These are phyloP conservation scores for Ambrosiella xylebori DNA, from an alignment of 2,329 filamentous ascomycete species.

Conservation along the genomic window DNA sequence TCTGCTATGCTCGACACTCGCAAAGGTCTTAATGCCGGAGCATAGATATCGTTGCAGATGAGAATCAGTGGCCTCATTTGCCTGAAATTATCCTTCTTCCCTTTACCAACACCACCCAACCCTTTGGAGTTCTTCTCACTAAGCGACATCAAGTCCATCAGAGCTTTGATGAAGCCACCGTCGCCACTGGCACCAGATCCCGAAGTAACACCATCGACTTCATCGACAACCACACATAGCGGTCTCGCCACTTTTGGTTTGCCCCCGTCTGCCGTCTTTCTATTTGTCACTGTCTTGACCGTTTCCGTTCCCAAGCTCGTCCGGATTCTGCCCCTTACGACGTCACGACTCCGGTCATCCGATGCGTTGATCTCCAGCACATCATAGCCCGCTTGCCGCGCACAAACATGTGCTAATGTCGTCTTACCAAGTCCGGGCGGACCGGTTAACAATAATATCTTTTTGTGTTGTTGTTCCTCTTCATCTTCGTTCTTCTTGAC, in stretches of 20 bases:
- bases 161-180: constrained; percentile 84
- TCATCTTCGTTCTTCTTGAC: constrained; percentile 30
- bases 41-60: constrained; percentile 95
- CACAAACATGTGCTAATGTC: constrained; percentile 88
- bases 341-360: constrained; percentile 75
- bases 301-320: constrained; percentile 90
- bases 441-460: constrained; percentile 78
- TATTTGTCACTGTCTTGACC: constrained; percentile 56
- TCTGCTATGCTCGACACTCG: constrained; percentile 76
- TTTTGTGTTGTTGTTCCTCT: constrained; percentile 57
- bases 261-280: not conserved
- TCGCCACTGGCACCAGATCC: constrained; percentile 65
- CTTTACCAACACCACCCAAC: constrained; percentile 17
- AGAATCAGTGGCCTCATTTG: constrained; percentile 77
- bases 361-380: constrained; percentile 96
- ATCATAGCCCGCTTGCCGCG: constrained; percentile 87
- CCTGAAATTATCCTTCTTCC: constrained; percentile 66
- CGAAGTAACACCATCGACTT: constrained; percentile 84
- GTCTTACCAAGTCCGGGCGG: constrained; percentile 92
- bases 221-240: constrained; percentile 86
- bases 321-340: constrained; percentile 79
- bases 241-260: constrained; percentile 50
- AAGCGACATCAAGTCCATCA: constrained; percentile 74
- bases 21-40: constrained; percentile 69
- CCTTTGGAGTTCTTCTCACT: constrained; percentile 58